phyloP scores from a whole-genome alignment of 495 filamentous ascomycete genomes.

The Delitschia confertaspora region DNA sequence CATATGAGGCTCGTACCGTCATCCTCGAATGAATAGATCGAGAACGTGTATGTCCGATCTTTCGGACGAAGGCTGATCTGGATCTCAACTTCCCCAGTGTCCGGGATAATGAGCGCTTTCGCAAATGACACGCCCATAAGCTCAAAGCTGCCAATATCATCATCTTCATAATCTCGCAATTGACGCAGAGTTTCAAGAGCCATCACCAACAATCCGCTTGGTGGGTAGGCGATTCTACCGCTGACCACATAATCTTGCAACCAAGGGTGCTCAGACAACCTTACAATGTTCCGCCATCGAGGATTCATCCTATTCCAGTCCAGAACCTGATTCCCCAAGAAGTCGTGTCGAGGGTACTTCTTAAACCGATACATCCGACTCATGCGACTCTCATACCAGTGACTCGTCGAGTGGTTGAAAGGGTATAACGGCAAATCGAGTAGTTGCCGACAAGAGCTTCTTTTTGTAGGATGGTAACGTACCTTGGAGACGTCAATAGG shows the following conservation, averaged over 20 bases:
- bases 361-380: constrained; percentile 2
- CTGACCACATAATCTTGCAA: constrained; percentile 16
- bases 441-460: neutral
- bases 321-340: constrained; percentile 9
- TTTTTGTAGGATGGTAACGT: too few relatives aligned
- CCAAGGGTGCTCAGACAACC: constrained; percentile 17
- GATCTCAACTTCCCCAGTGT: too few relatives aligned
- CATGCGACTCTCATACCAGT: constrained; percentile 6
- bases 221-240: constrained; percentile 12
- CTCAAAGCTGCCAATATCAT: too few relatives aligned
- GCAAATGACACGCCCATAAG: too few relatives aligned
- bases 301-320: constrained; percentile 17
- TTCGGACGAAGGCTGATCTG: too few relatives aligned
- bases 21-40: too few relatives aligned
- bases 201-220: constrained; percentile 19
- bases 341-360: constrained; percentile 5
- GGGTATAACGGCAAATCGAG: constrained; percentile 11
- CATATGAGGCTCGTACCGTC: too few relatives aligned
- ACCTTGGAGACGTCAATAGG: neutral
- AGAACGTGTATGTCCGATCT: too few relatives aligned
- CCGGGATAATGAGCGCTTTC: too few relatives aligned
- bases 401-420: constrained; percentile 6
- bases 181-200: constrained; percentile 16
- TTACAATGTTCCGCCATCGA: constrained; percentile 15
- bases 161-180: too few relatives aligned